Percentiles rank a stretch among this genome's conserved stretches.
Conservation (phyloP, 176 grass and related monocot species). For the Saccharum officinarum region DNA sequence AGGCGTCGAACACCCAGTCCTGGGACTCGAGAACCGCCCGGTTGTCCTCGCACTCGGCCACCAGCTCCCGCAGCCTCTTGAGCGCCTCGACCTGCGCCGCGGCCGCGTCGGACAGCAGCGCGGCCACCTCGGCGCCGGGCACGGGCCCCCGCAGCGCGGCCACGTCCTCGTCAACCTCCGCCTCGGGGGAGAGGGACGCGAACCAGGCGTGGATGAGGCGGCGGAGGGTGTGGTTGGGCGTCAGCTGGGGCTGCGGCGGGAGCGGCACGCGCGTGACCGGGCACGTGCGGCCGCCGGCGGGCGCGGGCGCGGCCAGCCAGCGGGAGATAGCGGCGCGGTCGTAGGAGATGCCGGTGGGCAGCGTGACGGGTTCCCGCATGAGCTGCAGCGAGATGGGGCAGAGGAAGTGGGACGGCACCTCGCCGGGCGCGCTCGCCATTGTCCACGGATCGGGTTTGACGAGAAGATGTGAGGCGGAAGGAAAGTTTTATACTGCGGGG, state of each 20-base stretch:
- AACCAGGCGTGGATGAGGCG: slow-evolving; percentile 88
- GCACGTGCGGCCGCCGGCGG: slow-evolving; percentile 33
- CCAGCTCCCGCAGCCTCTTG: slow-evolving; percentile 48
- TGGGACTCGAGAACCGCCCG: slow-evolving; percentile 42
- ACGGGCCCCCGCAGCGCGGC: slow-evolving; percentile 24
- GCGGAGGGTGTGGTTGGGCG: slow-evolving; percentile 95
- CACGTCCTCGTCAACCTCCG: slow-evolving; percentile 32
- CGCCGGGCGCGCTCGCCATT: slow-evolving; percentile 34
- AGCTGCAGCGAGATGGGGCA: slow-evolving; percentile 95
- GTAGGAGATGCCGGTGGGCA: slow-evolving; percentile 83
- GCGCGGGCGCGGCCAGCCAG: slow-evolving; percentile 48
- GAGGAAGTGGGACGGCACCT: slow-evolving; percentile 86
- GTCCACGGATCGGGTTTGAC: background rate
- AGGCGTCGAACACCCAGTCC: slow-evolving; percentile 38
- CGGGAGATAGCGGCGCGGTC: slow-evolving; percentile 76
- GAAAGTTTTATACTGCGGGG: slow-evolving; percentile 21
- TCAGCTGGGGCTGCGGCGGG: slow-evolving; percentile 50
- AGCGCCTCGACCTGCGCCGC: slow-evolving; percentile 40
- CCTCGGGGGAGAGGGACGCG: slow-evolving; percentile 40
- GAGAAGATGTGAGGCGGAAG: slow-evolving; percentile 14
- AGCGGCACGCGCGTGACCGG: slow-evolving; percentile 72
- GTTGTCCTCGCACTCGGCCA: slow-evolving; percentile 34
- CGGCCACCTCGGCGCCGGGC: slow-evolving; percentile 11
- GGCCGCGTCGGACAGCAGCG: slow-evolving; percentile 43
- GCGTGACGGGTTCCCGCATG: slow-evolving; percentile 91